A percentile compares a stretch with the other conserved stretches of the same genome.
phyloP scores from a whole-genome alignment of 1,284 basidiomycete genomes.

The Trametes sp. region DNA sequence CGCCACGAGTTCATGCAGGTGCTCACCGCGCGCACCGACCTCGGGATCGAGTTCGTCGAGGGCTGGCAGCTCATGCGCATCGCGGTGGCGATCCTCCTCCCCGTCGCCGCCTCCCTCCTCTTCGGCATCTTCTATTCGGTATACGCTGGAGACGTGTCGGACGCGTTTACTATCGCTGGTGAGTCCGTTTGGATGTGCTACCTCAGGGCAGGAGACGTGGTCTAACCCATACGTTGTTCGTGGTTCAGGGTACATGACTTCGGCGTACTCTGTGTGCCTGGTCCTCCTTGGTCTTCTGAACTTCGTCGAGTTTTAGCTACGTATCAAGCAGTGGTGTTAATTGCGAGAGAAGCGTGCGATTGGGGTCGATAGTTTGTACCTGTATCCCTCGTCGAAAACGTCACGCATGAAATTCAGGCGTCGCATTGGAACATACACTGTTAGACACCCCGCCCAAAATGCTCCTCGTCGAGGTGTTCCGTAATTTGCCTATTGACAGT shows the following conservation, averaged over 20 bases:
- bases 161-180: constrained; percentile 35
- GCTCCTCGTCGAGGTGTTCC: no score
- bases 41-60: constrained; percentile 36
- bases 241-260: constrained; percentile 28
- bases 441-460: no score
- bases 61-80: constrained; percentile 33
- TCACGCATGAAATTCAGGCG: no score
- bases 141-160: constrained; percentile 22
- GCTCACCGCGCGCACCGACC: constrained; percentile 28
- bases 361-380: no score
- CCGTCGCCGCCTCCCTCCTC: constrained; percentile 25
- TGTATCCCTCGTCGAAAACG: not conserved
- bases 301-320: constrained; percentile 24
- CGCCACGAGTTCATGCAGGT: constrained; percentile 35
- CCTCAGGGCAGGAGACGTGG: no score
- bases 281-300: constrained; percentile 31
- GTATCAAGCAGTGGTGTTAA: no score
- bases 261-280: constrained; percentile 32
- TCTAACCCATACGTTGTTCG: not conserved
- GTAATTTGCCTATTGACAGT: no score
- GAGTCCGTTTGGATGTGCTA: constrained; percentile 1
- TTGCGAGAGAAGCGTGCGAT: no score
- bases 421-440: no score
- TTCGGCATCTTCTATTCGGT: constrained; percentile 27
- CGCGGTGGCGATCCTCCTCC: constrained; percentile 24